Percentiles rank a stretch among this genome's conserved stretches.
Evolutionary conservation across 176 grass and related monocot species (phyloP).

Genomic region (Musa acuminata): DNA sequence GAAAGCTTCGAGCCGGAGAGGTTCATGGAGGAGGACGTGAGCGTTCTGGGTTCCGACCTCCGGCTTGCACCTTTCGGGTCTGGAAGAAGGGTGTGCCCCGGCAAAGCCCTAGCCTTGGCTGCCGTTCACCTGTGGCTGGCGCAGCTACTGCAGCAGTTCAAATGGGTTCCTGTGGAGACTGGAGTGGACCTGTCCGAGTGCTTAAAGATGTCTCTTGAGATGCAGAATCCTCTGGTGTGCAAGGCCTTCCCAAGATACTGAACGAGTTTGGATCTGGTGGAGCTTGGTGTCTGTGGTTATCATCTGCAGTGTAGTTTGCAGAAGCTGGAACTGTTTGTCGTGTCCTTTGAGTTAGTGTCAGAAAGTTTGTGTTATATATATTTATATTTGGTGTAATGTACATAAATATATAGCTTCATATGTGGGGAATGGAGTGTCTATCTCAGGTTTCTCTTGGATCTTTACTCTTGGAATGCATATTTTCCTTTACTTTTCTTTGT

Average conservation of each 20-base stretch:
- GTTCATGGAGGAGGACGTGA: slow-evolving; percentile 6
- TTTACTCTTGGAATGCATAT: too few species aligned
- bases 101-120: neutral
- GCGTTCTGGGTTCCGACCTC: neutral
- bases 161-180: neutral
- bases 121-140: slow-evolving; percentile 8
- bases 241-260: slow-evolving; percentile 7
- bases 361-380: too few species aligned
- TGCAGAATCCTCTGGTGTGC: slow-evolving; percentile 7
- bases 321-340: too few species aligned
- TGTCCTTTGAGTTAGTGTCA: too few species aligned
- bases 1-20: neutral
- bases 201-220: slow-evolving; percentile 13
- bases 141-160: slow-evolving; percentile 2
- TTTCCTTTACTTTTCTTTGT: too few species aligned
- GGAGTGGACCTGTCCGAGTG: slow-evolving; percentile 11
- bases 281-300: too few species aligned
- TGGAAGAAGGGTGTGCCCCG: slow-evolving; percentile 5
- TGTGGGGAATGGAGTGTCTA: too few species aligned
- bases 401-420: too few species aligned
- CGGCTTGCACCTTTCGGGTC: slow-evolving; percentile 10
- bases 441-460: too few species aligned
- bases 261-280: neutral
- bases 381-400: too few species aligned
- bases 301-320: too few species aligned